A percentile compares a stretch with the other conserved stretches of the same genome.
These are phyloP conservation scores for Biscogniauxia mediterranea DNA, from an alignment of 2,329 filamentous ascomycete species.

Conservation along the genomic window DNA sequence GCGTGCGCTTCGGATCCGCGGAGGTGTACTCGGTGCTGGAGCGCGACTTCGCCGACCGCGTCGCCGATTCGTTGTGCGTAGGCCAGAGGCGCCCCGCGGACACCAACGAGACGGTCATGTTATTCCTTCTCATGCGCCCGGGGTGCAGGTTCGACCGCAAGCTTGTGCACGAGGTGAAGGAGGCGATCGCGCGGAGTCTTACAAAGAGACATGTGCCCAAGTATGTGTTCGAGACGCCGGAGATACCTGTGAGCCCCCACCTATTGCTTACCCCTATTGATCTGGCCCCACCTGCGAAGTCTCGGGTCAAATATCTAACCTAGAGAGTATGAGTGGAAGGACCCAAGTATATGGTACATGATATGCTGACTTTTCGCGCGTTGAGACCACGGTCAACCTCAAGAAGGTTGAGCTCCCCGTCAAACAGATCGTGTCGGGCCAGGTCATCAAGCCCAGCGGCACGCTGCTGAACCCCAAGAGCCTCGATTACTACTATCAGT, in stretches of 20 bases:
- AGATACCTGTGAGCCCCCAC: conserved; percentile 65
- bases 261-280: background rate
- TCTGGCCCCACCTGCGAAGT: background rate
- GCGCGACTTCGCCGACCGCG: conserved; percentile 57
- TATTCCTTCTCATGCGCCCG: conserved; percentile 56
- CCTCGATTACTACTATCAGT: conserved; percentile 76
- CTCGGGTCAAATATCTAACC: background rate
- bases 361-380: conserved; percentile 15
- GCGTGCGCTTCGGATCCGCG: conserved; percentile 75
- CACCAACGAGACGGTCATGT: conserved; percentile 51
- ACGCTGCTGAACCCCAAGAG: conserved; percentile 75
- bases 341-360: background rate
- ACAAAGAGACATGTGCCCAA: conserved; percentile 75
- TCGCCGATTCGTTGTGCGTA: conserved; percentile 76
- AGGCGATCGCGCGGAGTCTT: conserved; percentile 62
- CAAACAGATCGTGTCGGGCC: conserved; percentile 79
- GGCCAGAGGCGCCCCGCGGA: conserved; percentile 67
- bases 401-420: conserved; percentile 86
- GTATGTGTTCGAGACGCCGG: conserved; percentile 76
- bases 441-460: conserved; percentile 70
- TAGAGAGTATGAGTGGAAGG: too few relatives aligned
- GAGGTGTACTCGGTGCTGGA: conserved; percentile 79
- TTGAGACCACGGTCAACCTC: conserved; percentile 75
- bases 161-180: conserved; percentile 60
- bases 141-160: conserved; percentile 53